Evolutionary conservation across 2,329 filamentous ascomycete species (phyloP).

Genomic region (Alternaria infectoria): DNA sequence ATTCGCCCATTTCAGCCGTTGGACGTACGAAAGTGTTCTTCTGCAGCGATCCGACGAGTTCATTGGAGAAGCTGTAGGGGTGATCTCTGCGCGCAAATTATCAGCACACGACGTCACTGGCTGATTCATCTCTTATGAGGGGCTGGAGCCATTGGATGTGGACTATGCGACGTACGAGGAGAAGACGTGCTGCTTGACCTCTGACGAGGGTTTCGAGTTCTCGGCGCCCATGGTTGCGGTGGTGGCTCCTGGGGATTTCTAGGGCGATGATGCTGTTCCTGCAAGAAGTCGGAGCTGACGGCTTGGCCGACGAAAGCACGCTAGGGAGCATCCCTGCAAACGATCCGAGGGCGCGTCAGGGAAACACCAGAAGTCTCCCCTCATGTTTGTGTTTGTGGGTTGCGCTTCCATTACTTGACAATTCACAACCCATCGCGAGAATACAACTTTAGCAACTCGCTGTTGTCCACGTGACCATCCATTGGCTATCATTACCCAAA

Average conservation of each 20-base stretch:
- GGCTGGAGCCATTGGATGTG: constrained; percentile 29
- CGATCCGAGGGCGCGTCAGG: constrained; percentile 24
- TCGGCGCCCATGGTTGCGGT: constrained; percentile 64
- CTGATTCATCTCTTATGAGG: neutral
- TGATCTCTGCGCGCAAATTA: constrained; percentile 59
- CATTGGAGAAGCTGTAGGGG: constrained; percentile 76
- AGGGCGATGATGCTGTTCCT: constrained; percentile 36
- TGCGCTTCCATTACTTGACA: neutral
- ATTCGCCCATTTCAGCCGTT: neutral
- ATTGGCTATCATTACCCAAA: neutral
- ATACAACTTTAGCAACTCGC: neutral
- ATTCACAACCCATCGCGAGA: neutral
- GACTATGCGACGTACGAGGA: constrained; percentile 57
- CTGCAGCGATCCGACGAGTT: constrained; percentile 82
- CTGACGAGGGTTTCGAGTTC: constrained; percentile 64
- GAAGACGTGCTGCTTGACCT: constrained; percentile 66
- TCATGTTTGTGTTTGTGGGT: neutral
- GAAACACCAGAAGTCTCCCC: constrained; percentile 17
- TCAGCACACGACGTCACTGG: constrained; percentile 24
- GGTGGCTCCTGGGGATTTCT: constrained; percentile 26
- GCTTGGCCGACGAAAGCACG: constrained; percentile 34
- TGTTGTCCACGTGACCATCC: neutral
- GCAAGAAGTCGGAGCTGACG: constrained; percentile 38
- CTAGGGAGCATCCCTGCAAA: constrained; percentile 23
- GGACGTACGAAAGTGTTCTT: constrained; percentile 77